Base-by-base conservation (phyloP, 768 basidiomycete genomes). In the Mrakia gelida region DNA sequence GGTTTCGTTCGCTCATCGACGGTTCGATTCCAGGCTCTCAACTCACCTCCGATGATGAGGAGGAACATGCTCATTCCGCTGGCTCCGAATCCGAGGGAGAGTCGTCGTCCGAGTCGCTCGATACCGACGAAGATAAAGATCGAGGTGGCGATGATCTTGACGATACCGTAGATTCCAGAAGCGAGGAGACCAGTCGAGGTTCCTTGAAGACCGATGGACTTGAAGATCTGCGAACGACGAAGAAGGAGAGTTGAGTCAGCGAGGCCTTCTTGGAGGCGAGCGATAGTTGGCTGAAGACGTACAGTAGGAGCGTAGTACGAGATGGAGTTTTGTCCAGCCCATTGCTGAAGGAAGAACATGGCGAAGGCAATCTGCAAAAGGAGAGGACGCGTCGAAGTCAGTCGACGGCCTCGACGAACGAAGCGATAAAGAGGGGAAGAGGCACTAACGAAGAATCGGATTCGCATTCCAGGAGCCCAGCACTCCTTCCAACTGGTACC, bases 261-360 rank as follows among this genome's bases (percentile, higher is more conserved):
- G 38, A 38, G 38, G 38, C 8, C 38, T 38, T 38, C 38, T 38
- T 8, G 38, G 38, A 8, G 8, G 38, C 38, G 38, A 38, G 38
- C 38, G 38, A 38, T 38, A 38, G 8, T 38, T 3, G 8, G 8
- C 38, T 38, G 38, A 8, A 45, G 45, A 45, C 45, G 1, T 45
- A 45, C 45, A n/a, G 79, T 78, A 4, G 85, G 84, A 49, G 85
- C 84, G 80, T 85, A 77, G 56, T 77, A 65, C 21, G 68, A 75
- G 65, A 79, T 71, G 23, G 79, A 80, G 84, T 94, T 85, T 83
- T 94, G 93, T 1, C 93, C 93, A 71, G 88, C 88, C 90, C 90
- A 93, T 82, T 94, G 92, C 80, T 70, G 67, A 2, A 70, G 41
- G 67, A 70, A 70, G 67, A 70, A 70, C 34, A 41, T 41, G 18